Base-by-base conservation (phyloP, 495 filamentous ascomycete species). In the Aspergillus incahuasiensis region DNA sequence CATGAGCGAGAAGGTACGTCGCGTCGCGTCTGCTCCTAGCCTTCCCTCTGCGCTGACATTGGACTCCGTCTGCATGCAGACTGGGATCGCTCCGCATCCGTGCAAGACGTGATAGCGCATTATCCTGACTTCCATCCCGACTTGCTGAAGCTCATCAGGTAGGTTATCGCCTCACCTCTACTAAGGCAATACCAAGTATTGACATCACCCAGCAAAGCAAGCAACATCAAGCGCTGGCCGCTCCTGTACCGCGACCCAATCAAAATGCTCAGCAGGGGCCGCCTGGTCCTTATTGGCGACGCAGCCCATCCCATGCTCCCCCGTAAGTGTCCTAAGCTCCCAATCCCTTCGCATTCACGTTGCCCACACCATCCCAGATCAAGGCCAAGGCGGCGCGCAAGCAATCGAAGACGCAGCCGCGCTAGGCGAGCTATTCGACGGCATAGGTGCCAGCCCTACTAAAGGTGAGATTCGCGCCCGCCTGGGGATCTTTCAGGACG, bases 281-380 rank as follows among this genome's bases (percentile, higher is more conserved):
- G 66, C 16, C 49, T 78, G 22, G 58, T 75, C 8, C 63, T 79
- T 3, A 65, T 77, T 11, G 77, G 79, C 15, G 77, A 81, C 48
- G 78, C 78, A 1, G 78, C 74, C 11, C 79, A 80, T 64, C 71
- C 77, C 11, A 74, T 78, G 61, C 15, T 57, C 19, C 43, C 44
- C 24, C 45, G 70, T 68, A 79, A 78, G 80, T 78, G 74, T 0
- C 63, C 67, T 42, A 58, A 66, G 22, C 19, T 28, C 4, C 25
- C 2, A 40, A 13, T 1, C 22, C 1, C 12, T 22, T 5, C 6
- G 12, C 6, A 18, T 35, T 0, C 20, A 8, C 19, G 42, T 44
- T 12, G 48, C 3, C 19, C 6, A 16, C 18, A 28, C 4, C 25
- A 28, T 28, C 0, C 35, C 18, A 55, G 52, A 55, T 32, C 52